These are phyloP conservation scores for Citrus maxima DNA, from an alignment of 345 rosid genomes.

Conservation along the genomic window DNA sequence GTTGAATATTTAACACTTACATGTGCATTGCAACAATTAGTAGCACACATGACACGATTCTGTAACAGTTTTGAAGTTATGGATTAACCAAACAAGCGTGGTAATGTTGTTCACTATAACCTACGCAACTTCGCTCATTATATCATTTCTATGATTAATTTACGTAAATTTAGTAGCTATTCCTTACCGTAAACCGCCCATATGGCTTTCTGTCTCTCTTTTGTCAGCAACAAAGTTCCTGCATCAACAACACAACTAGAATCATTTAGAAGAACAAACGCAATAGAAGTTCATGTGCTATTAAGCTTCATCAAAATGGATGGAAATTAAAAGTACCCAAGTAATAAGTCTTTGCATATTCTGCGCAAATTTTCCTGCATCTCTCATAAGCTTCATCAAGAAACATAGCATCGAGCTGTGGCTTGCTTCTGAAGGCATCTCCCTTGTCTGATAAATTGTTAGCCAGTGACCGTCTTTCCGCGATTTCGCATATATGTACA, in stretches of 20 bases:
- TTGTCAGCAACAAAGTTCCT: slow-evolving; percentile 54
- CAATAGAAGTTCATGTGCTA: background rate
- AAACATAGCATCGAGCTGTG: slow-evolving; percentile 34
- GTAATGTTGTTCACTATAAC: no score
- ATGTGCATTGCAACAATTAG: no score
- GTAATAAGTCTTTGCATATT: slow-evolving; percentile 65
- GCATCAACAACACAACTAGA: slow-evolving; percentile 14
- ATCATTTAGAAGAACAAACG: background rate
- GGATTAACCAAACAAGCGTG: background rate
- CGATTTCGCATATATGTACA: slow-evolving; percentile 30
- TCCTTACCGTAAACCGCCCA: slow-evolving; percentile 65
- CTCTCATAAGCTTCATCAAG: slow-evolving; percentile 47
- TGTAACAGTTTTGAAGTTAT: no score
- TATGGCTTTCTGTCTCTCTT: slow-evolving; percentile 53
- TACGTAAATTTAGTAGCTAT: background rate
- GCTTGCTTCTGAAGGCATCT: slow-evolving; percentile 16
- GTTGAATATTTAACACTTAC: no score
- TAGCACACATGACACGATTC: no score
- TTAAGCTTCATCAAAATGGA: no score
- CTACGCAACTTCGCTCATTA: no score
- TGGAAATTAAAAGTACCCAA: slow-evolving; percentile 29
- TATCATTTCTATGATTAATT: no score
- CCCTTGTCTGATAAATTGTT: slow-evolving; percentile 1
- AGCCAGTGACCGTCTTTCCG: slow-evolving; percentile 35
- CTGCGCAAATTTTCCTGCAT: slow-evolving; percentile 47